Evolutionary conservation across 2,329 filamentous ascomycete species (phyloP), one percentile per base, ranked within the genome.

Genomic region (Aspergillus sp.): DNA sequence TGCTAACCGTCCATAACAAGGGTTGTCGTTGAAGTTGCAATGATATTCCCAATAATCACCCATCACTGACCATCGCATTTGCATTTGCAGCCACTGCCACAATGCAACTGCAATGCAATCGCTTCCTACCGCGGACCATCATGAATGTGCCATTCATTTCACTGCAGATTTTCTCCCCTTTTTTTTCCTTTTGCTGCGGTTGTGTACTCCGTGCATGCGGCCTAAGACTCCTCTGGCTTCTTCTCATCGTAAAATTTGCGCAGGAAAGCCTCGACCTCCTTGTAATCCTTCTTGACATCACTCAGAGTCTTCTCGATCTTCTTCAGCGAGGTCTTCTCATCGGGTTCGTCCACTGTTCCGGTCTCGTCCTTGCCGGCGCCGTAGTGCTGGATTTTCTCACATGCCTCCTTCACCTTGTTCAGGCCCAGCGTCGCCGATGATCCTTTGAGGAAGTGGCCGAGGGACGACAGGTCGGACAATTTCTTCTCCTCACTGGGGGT

Each of bases 371-470:
- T 88, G 59, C 79, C 76, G 60, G 86, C 85, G 56, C 91, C 91
- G 65, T 83, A 94, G 62, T 94, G 85, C 69, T 98, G 91, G 60
- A 98, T 96, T 75, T 94, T 89, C 71, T 97, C 90, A 72, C 93
- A 98, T 52, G 82, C 85, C 62, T 96, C 89, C 66, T 88, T 87
- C 59, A 98, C 85, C 68, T 94, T 94, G 60, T 80, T 84, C 46
- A 97, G 79, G 41, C 93, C 93, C 45, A 98, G 79, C 3, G 93
- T 96, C 35, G 93, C 91, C 6, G 91, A 96, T 5, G 91, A 97
- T 50, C 93, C 93, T 72, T 98, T 98, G 57, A 98, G 78, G 73
- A 95, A 98, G 71, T 98, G 93, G 38, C 93, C 93, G 30, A 95
- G 82, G 45, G 80, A 77, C 32, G 88, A 94, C 34, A 97, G 80